Percentiles rank a stretch among this genome's conserved stretches.
phyloP scores from a whole-genome alignment of 2,329 filamentous ascomycete genomes.

The Cladobotryum protrusum region DNA sequence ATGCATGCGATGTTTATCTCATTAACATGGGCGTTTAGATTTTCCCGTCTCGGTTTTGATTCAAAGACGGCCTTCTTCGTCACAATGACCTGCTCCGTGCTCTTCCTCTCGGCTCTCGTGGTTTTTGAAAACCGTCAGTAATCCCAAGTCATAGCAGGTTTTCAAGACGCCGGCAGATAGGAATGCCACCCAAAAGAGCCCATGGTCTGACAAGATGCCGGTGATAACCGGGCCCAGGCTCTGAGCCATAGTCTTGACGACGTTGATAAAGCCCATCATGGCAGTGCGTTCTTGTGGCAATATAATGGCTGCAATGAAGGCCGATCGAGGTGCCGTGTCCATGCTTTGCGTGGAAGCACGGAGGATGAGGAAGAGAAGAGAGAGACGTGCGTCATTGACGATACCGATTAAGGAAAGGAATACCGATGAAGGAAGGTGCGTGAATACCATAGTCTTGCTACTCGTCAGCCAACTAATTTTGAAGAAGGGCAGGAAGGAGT shows the following conservation, averaged over 20 bases:
- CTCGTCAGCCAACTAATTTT: too few relatives aligned
- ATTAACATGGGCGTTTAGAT: too few relatives aligned
- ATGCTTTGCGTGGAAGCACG: conserved; percentile 59
- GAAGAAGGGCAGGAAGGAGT: too few relatives aligned
- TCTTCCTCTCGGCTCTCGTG: conserved; percentile 6
- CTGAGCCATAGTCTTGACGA: conserved; percentile 59
- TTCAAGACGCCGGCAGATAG: conserved; percentile 58
- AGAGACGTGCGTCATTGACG: conserved; percentile 44
- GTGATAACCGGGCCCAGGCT: conserved; percentile 58
- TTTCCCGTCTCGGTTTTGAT: too few relatives aligned
- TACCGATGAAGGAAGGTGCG: conserved; percentile 62
- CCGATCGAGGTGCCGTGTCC: conserved; percentile 64
- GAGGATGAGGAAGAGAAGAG: conserved; percentile 55
- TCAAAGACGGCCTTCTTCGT: too few relatives aligned
- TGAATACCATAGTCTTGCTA: conserved; percentile 64
- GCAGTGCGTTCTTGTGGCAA: conserved; percentile 61
- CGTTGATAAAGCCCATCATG: conserved; percentile 64
- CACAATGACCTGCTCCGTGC: neutral
- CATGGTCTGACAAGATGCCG: conserved; percentile 51
- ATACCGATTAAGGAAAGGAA: conserved; percentile 58
- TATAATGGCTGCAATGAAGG: conserved; percentile 62
- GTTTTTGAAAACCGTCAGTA: conserved; percentile 34
- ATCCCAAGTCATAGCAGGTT: conserved; percentile 52
- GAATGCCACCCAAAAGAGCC: conserved; percentile 57
- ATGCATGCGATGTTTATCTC: too few relatives aligned